Percentiles rank a stretch among this genome's conserved stretches.
Evolutionary conservation across 2,329 filamentous ascomycete genomes (phyloP).

Genomic region (Arthrinium phaeospermum): DNA sequence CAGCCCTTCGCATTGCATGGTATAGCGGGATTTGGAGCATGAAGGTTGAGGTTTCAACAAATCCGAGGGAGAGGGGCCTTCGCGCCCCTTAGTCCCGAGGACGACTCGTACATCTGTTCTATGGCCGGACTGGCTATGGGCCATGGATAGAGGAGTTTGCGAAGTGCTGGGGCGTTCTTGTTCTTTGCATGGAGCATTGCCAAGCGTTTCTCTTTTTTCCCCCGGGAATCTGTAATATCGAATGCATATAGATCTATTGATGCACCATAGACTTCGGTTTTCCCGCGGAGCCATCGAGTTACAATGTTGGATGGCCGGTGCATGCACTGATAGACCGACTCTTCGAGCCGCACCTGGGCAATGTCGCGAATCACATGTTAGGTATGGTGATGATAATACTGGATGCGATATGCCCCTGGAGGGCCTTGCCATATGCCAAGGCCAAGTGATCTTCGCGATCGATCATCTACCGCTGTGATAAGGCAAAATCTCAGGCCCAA

Average conservation of each 20-base stretch:
- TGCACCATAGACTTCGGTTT: neutral
- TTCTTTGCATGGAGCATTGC: slow-evolving; percentile 6
- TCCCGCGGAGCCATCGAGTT: neutral
- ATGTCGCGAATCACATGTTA: neutral
- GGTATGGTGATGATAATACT: neutral
- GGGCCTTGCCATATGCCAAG: neutral
- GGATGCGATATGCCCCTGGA: neutral
- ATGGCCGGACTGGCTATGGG: neutral
- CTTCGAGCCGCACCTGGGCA: neutral
- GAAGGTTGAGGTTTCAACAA: neutral
- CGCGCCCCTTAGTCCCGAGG: neutral
- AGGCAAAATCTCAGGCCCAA: neutral
- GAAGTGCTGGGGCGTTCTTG: neutral
- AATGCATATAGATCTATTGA: slow-evolving; percentile 4
- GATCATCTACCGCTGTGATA: neutral
- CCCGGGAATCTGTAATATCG: neutral
- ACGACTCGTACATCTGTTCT: neutral
- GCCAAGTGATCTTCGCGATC: neutral
- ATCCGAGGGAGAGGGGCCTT: neutral
- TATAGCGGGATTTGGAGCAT: neutral
- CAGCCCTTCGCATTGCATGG: slow-evolving; percentile 9
- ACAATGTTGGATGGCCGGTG: neutral
- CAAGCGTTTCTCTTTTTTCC: neutral
- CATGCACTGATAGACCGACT: neutral
- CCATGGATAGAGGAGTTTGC: neutral